Base-by-base conservation (phyloP, 495 filamentous ascomycete genomes). In the Daldinia bambusicola region DNA sequence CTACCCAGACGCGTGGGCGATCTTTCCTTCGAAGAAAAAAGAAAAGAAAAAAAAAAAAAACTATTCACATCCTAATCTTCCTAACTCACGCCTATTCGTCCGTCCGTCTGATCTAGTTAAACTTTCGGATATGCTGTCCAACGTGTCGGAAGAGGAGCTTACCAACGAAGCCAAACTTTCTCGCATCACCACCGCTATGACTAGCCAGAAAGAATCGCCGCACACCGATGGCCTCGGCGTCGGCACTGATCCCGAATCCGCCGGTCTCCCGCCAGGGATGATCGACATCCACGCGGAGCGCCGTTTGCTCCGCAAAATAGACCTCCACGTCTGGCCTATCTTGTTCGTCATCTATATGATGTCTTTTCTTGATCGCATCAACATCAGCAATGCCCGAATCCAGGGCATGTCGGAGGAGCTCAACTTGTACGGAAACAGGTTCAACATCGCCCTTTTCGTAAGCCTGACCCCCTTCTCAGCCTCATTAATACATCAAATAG, bases 381-480 rank as follows among this genome's bases (percentile, higher is more conserved):
- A 89, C 67, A 88, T 90, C 55, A 86, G 87, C 61, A 90, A 91
- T 77, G 89, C 89, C 6, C 77, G 81, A 36, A 84, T 91, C 55
- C 84, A 89, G 69, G 88, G 89, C 8, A 79, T 92, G 30, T 82
- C 85, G 14, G 76, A 80, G 13, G 89, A 91, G 45, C 80, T 91
- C n/a, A 66, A 83, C 18, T 84, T 91, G 76, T 67, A 78, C 14
- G 85, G 84, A 9, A 81, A 85, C 62, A 79, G 86, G 14, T 76
- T 89, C 84, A 91, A 90, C 66, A 80, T 89, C 50, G 87, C 88
- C 16, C 81, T 90, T 0, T 85, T 88, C 55, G 82, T 90, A 51
- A 62, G n/a, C n/a, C n/a, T n/a, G n/a, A n/a, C n/a, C n/a, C n/a
- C n/a, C n/a, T n/a, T n/a, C n/a, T n/a, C n/a, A n/a, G n/a, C n/a